These are phyloP conservation scores for Evernia prunastri DNA, from an alignment of 495 filamentous ascomycete species.

Conservation along the genomic window DNA sequence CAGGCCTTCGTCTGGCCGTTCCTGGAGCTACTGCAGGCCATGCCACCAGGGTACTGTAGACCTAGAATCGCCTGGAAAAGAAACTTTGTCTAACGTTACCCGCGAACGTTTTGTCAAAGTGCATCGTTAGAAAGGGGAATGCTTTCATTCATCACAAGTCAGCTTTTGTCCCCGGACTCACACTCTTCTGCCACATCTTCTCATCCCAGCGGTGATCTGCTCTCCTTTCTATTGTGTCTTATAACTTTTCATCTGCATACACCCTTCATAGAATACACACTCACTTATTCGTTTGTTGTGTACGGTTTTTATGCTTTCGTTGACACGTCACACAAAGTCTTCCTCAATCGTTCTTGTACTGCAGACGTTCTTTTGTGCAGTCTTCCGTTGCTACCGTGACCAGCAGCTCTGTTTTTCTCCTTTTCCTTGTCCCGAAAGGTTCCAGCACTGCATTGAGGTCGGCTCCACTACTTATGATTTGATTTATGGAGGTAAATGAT, in stretches of 20 bases:
- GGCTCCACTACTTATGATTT: conserved; percentile 6
- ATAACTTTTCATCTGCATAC: conserved; percentile 5
- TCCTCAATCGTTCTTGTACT: neutral
- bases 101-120: conserved; percentile 5
- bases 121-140: conserved; percentile 9
- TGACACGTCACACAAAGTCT: neutral
- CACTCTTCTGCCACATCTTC: conserved; percentile 17
- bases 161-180: conserved; percentile 4
- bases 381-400: neutral
- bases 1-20: conserved; percentile 16
- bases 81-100: neutral
- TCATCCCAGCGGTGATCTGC: conserved; percentile 14
- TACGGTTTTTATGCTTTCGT: neutral
- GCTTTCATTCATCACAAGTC: conserved; percentile 3
- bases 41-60: conserved; percentile 18
- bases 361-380: conserved; percentile 8
- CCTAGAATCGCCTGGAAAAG: conserved; percentile 4
- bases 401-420: neutral
- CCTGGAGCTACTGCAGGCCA: conserved; percentile 20
- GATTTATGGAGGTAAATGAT: conserved; percentile 20
- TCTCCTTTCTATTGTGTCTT: conserved; percentile 4
- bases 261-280: conserved; percentile 1
- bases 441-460: neutral
- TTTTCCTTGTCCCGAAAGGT: neutral
- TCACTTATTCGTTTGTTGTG: conserved; percentile 9